phyloP scores from a whole-genome alignment of 31 red algal species.

The Odonthalia washingtoniensis region DNA sequence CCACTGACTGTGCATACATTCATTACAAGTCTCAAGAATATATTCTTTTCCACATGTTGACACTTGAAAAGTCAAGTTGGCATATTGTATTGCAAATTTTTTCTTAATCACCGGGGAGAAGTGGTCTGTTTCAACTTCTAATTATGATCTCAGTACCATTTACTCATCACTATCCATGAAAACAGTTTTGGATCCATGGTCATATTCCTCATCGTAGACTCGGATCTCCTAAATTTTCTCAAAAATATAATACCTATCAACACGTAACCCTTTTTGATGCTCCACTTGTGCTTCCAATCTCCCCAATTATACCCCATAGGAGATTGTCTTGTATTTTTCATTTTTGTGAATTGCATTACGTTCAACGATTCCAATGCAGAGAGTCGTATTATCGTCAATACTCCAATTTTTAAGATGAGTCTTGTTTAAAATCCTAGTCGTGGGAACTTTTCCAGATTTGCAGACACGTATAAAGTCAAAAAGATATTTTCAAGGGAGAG shows the following conservation, averaged over 20 bases:
- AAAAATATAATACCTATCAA: neutral
- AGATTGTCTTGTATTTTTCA: neutral
- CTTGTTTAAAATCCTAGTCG: neutral
- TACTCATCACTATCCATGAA: too few relatives aligned
- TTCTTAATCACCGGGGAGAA: too few relatives aligned
- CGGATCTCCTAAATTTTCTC: neutral
- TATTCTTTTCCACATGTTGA: too few relatives aligned
- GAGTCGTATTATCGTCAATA: neutral
- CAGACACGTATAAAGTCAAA: neutral
- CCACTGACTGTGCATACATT: neutral
- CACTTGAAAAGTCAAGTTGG: too few relatives aligned
- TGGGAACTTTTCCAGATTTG: neutral
- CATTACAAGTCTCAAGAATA: slow-evolving; percentile 30
- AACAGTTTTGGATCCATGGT: too few relatives aligned
- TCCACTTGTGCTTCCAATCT: neutral
- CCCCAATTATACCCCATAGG: neutral
- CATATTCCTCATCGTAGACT: neutral
- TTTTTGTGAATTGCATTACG: neutral
- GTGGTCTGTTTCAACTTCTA: too few relatives aligned
- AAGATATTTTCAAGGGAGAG: neutral
- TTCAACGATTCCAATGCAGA: neutral
- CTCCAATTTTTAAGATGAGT: neutral
- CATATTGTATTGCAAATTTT: too few relatives aligned
- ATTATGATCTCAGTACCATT: too few relatives aligned
- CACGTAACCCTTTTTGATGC: neutral